Conservation (phyloP, 768 basidiomycete species). For the Scleroderma citrinum region DNA sequence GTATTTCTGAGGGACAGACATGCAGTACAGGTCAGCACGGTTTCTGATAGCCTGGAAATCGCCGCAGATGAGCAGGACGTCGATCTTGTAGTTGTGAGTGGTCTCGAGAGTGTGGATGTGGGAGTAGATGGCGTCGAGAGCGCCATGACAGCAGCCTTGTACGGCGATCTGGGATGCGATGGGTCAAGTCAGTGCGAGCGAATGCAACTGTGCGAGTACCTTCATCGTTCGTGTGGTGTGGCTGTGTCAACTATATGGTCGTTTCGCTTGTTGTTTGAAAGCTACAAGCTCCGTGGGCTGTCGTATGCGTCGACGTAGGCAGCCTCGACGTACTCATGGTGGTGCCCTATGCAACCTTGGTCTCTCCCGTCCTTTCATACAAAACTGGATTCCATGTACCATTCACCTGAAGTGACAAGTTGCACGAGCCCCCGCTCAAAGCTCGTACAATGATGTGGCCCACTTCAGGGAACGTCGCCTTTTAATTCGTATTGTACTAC, state of each 20-base stretch:
- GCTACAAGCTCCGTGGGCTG: too few species aligned
- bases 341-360: too few species aligned
- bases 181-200: neutral
- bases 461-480: too few species aligned
- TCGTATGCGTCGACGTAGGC: too few species aligned
- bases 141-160: slow-evolving; percentile 94
- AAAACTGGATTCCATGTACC: neutral
- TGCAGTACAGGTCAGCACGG: slow-evolving; percentile 73
- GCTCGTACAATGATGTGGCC: too few species aligned
- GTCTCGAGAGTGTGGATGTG: slow-evolving; percentile 60
- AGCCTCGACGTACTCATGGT: too few species aligned
- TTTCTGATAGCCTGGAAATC: slow-evolving; percentile 95
- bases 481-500: too few species aligned
- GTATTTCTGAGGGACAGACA: slow-evolving; percentile 92
- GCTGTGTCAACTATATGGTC: neutral
- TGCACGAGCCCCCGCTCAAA: neutral
- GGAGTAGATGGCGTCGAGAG: slow-evolving; percentile 81
- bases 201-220: slow-evolving; percentile 7
- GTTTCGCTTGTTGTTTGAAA: too few species aligned
- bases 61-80: slow-evolving; percentile 88
- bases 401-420: neutral
- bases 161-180: slow-evolving; percentile 63
- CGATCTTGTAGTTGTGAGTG: slow-evolving; percentile 60
- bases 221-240: slow-evolving; percentile 18
- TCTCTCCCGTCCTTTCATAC: too few species aligned